Conservation (phyloP, 768 basidiomycete genomes). For the Pleurotus citrinopileatus region DNA sequence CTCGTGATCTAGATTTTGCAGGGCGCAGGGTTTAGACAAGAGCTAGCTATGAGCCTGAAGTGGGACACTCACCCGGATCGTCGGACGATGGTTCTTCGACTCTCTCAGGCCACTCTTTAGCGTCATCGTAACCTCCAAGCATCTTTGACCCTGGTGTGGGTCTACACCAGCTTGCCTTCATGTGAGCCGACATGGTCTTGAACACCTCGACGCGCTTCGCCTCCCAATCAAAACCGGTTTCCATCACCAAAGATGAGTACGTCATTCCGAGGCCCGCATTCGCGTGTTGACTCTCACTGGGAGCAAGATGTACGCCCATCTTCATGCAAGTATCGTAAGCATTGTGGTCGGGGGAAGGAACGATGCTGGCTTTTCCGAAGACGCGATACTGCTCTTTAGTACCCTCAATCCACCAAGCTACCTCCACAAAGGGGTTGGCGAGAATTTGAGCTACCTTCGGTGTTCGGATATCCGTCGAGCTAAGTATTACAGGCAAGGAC, state of each 20-base stretch:
- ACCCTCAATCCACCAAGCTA: slow-evolving; percentile 73
- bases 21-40: neutral
- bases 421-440: slow-evolving; percentile 48
- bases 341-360: slow-evolving; percentile 45
- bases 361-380: slow-evolving; percentile 49
- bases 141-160: slow-evolving; percentile 62
- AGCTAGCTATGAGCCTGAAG: neutral
- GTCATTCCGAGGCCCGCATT: slow-evolving; percentile 14
- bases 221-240: slow-evolving; percentile 61
- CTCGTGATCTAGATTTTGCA: slow-evolving; percentile 32
- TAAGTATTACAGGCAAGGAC: slow-evolving; percentile 56
- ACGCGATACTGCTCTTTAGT: slow-evolving; percentile 75
- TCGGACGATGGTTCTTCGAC: slow-evolving; percentile 43
- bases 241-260: slow-evolving; percentile 31
- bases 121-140: slow-evolving; percentile 49
- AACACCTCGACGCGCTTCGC: slow-evolving; percentile 58
- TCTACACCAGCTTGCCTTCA: slow-evolving; percentile 73
- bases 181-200: slow-evolving; percentile 50
- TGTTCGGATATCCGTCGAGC: slow-evolving; percentile 70
- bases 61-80: neutral
- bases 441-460: slow-evolving; percentile 64
- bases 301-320: slow-evolving; percentile 17
- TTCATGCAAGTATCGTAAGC: slow-evolving; percentile 32
- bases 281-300: slow-evolving; percentile 16
- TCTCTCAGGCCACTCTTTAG: slow-evolving; percentile 57